A percentile compares a stretch with the other conserved stretches of the same genome.
phyloP scores from a whole-genome alignment of 2,329 filamentous ascomycete genomes.

The Fusarium sp. region DNA sequence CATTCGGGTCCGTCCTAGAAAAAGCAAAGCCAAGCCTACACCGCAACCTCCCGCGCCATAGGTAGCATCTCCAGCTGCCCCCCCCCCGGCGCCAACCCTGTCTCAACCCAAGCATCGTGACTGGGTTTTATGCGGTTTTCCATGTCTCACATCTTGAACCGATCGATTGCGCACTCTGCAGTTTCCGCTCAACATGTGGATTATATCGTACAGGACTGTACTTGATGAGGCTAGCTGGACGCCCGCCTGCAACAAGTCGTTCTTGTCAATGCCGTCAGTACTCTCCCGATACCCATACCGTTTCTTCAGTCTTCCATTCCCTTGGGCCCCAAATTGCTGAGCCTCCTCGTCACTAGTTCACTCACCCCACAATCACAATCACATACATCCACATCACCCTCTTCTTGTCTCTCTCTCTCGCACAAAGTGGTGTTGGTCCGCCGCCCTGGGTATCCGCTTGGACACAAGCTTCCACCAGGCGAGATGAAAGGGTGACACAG shows the following conservation, averaged over 20 bases:
- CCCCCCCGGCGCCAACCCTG: constrained; percentile 24
- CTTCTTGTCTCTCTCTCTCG: constrained; percentile 32
- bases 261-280: constrained; percentile 30
- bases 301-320: constrained; percentile 28
- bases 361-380: constrained; percentile 23
- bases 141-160: constrained; percentile 44
- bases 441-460: constrained; percentile 41
- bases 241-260: not conserved
- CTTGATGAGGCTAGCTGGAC: constrained; percentile 25
- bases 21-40: constrained; percentile 40
- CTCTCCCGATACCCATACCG: constrained; percentile 9
- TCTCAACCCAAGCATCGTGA: constrained; percentile 39
- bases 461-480: constrained; percentile 52
- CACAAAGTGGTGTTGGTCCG: constrained; percentile 31
- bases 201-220: constrained; percentile 20
- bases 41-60: constrained; percentile 35
- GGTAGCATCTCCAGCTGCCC: constrained; percentile 11
- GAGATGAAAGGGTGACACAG: constrained; percentile 58
- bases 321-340: constrained; percentile 35
- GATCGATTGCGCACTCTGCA: constrained; percentile 46
- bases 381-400: constrained; percentile 25
- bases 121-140: constrained; percentile 44
- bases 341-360: constrained; percentile 40
- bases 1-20: constrained; percentile 34
- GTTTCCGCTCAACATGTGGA: constrained; percentile 34